Base-by-base conservation (phyloP, 148 eudicot species). In the Spergularia marina region DNA sequence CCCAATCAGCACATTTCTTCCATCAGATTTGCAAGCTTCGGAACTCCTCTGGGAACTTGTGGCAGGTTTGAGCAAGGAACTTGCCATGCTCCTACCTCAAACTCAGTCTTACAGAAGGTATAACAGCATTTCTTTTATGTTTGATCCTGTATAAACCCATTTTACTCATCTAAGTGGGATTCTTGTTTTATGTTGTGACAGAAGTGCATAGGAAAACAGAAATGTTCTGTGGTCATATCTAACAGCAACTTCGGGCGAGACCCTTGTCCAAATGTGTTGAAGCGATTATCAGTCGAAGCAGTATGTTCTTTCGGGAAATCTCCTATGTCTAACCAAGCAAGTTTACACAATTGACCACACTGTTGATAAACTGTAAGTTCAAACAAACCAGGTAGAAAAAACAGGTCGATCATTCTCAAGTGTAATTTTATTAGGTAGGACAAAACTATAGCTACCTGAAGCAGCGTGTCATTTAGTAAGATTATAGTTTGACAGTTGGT, bases 21-120 rank as follows among this genome's bases (percentile, higher is more conserved):
- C 20, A 93, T 93, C 71, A 82, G 83, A 58, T 93, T 93, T 79
- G 98, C 98, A 20, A 93, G 98, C 84, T 93, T 89, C 64, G 98
- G 98, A 70, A 91, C 96, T 77, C 96, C 98, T 62, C 54, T 77
- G 44, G 98, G 98, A 71, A 86, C 94, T 62, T 93, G 98, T 81
- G 98, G 98, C 55, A 79, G 79, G 56, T 91, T 86, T 82, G 82
- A 80, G 84, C 87, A 89, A 73, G 90, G 97, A 55, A 47, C 85
- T 58, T 91, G 98, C 80, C 98, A 93, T 59, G 93, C 93, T 66
- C 80, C 90, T 65, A 72, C 87, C 74, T 89, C 97, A 21, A 75
- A 77, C 59, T 74, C 88, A 58, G 78, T 87, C 74, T 60, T 93
- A 73, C 88, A 86, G 64, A 89, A 87, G 96, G 98, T 93, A 86